A percentile compares a stretch with the other conserved stretches of the same genome.
Evolutionary conservation across 805 yeast species (phyloP).

Genomic region (Lachancea sp.): DNA sequence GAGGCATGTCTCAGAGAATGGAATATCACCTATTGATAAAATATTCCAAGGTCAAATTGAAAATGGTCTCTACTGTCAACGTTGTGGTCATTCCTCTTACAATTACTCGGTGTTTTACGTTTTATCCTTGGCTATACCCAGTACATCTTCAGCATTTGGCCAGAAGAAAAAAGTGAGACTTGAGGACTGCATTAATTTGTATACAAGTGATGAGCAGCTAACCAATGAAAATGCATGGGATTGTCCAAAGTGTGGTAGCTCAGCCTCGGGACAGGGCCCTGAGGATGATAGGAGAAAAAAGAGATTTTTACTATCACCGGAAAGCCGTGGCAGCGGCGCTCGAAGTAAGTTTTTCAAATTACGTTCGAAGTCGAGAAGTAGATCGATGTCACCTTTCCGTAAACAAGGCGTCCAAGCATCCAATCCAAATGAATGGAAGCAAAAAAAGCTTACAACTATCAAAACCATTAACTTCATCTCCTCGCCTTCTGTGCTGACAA

Average conservation of each 20-base stretch:
- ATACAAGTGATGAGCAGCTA: constrained; percentile 57
- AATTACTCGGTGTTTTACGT: constrained; percentile 59
- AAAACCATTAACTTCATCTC: constrained; percentile 72
- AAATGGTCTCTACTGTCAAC: constrained; percentile 53
- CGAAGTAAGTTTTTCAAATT: constrained; percentile 20
- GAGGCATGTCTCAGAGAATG: constrained; percentile 45
- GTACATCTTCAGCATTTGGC: constrained; percentile 23
- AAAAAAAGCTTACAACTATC: constrained; percentile 39
- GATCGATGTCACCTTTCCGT: constrained; percentile 32
- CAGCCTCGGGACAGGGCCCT: constrained; percentile 7
- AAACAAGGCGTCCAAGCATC: neutral
- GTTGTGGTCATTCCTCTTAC: constrained; percentile 55
- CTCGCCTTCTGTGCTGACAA: constrained; percentile 70
- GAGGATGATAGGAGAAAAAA: constrained; percentile 8
- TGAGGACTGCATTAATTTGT: constrained; percentile 58
- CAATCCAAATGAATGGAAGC: constrained; percentile 10
- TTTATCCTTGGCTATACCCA: constrained; percentile 57
- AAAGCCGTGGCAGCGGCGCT: constrained; percentile 2
- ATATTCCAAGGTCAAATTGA: constrained; percentile 71
- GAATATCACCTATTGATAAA: constrained; percentile 60
- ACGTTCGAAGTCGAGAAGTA: constrained; percentile 23
- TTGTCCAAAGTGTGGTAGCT: constrained; percentile 58
- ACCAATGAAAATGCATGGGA: constrained; percentile 78
- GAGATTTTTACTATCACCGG: constrained; percentile 4
- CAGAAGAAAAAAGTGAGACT: constrained; percentile 37